Evolutionary conservation across 2,329 filamentous ascomycete genomes (phyloP), one percentile per base, ranked within the genome.

Genomic region (Ophiocordyceps camponoti-leonardi): DNA sequence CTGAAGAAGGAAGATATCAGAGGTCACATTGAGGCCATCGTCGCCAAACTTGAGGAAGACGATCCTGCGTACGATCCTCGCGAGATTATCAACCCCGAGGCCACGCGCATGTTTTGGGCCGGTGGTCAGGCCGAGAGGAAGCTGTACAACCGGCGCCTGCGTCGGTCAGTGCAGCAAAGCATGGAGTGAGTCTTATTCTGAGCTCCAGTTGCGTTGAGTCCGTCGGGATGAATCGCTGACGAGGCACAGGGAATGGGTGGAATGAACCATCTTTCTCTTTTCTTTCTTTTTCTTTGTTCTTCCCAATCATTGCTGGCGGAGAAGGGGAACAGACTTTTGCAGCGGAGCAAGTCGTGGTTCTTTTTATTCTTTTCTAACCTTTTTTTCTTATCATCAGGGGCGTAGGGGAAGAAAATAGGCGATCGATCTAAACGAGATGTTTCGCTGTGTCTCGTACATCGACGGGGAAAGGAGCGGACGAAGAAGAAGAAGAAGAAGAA

Each of bases 21-120:
- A 49, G 78, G 80, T 3, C 90, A 96, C 53, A 80, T 98, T 41
- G 81, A 93, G 46, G 83, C 82, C 5, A 82, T 96, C 46, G 77
- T 95, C 50, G 72, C 75, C 7, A 74, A 81, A 1, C 69, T 96
- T n/a, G 87, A 95, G 57, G 88, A 96, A 46, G 86, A 93, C 49
- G 73, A 78, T 2, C 86, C 88, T 0, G 81, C 83, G 0, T 96
- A 94, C 57, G 92, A 98, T 58, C 92, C 92, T 1, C 75, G 90
- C 42, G 88, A 85, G 12, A 75, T 86, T 30, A 86, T 96, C 35
- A 82, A 94, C 51, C 83, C 80, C 0, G 88, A 94, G 55, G 87
- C 88, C 2, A 81, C 83, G 39, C 85, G 80, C 60, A 67, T 96
- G 42, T 92, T 82, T 58, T 98, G 92, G 90, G 87, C 87, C 3